Evolutionary conservation across 2,329 filamentous ascomycete genomes (phyloP), one percentile per base, ranked within the genome.

Genomic region (Fusarium staphyleae): DNA sequence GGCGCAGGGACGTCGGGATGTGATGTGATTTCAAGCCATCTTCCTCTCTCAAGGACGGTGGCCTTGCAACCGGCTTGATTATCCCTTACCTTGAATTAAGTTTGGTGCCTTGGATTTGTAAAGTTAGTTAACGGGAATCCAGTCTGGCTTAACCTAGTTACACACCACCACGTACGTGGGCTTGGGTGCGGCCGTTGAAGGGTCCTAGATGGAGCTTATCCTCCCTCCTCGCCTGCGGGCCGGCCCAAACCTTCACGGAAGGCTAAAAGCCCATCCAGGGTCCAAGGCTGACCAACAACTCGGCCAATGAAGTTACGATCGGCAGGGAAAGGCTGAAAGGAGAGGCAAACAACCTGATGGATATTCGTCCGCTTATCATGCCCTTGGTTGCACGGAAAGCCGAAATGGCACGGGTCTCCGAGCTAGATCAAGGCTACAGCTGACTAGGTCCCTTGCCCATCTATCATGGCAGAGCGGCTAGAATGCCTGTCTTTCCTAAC

Each of bases 381-480:
- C 32, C 34, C 35, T 26, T 32, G 32, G 33, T 22, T 16, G 42
- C n/a, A 22, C 28, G 28, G n/a, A 37, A 51, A 11, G 11, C 14
- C 33, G 18, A 4, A 52, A 53, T 56, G 33, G 41, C 28, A 49
- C 60, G 59, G 57, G 53, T 18, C 19, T 28, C 47, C 41, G 32
- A 32, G 54, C 44, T 50, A 61, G 48, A 61, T 61, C 44, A 45
- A 66, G 61, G 59, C 63, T 48, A 49, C 39, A 50, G 56, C 57
- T 55, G 56, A 63, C 64, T 44, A 48, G 64, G 63, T 36, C 39
- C 57, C 63, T 61, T 66, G 63, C 40, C 56, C 52, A 45, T 52
- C 50, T 54, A 48, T 45, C 48, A 47, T 39, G 51, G 48, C 30
- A 52, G 30, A 48, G 44, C 41, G 57, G 48, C 46, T 41, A 59